Conservation (phyloP, 495 filamentous ascomycete species). For the Daldinia concentrica region DNA sequence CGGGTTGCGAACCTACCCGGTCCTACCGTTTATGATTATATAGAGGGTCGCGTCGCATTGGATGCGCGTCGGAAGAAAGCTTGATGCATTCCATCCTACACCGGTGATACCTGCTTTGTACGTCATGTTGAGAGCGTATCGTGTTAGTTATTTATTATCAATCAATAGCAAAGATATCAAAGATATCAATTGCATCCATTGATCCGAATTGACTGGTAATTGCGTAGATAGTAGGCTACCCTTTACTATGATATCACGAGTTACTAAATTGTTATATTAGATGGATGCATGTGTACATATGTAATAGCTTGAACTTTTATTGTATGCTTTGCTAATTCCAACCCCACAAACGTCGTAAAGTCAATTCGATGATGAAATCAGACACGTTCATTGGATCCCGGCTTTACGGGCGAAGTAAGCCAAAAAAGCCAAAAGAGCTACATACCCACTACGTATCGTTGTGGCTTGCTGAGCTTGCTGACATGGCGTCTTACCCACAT, state of each 20-base stretch:
- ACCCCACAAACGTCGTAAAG: conserved; percentile 6
- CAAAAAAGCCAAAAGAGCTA: neutral
- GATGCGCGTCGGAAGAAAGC: conserved; percentile 23
- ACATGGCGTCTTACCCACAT: conserved; percentile 1
- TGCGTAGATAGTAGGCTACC: neutral
- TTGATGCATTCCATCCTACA: neutral
- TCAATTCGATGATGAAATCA: conserved; percentile 15
- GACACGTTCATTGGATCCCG: conserved; percentile 31
- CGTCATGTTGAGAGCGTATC: conserved; percentile 1
- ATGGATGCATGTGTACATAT: too few species aligned
- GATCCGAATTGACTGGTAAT: neutral
- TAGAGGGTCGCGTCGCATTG: conserved; percentile 3
- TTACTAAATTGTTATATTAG: neutral
- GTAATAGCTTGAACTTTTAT: neutral
- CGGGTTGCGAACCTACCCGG: conserved; percentile 1
- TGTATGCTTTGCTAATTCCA: neutral
- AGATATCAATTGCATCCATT: neutral
- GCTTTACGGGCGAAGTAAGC: conserved; percentile 7
- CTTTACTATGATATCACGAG: neutral
- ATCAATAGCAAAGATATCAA: neutral
- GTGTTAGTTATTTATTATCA: neutral
- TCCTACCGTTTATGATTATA: conserved; percentile 1
- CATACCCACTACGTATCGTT: neutral
- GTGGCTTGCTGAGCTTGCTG: conserved; percentile 18
- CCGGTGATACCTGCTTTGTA: neutral